A percentile compares a stretch with the other conserved stretches of the same genome.
phyloP scores from a whole-genome alignment of 805 yeast genomes.

The Lipomyces starkeyi region DNA sequence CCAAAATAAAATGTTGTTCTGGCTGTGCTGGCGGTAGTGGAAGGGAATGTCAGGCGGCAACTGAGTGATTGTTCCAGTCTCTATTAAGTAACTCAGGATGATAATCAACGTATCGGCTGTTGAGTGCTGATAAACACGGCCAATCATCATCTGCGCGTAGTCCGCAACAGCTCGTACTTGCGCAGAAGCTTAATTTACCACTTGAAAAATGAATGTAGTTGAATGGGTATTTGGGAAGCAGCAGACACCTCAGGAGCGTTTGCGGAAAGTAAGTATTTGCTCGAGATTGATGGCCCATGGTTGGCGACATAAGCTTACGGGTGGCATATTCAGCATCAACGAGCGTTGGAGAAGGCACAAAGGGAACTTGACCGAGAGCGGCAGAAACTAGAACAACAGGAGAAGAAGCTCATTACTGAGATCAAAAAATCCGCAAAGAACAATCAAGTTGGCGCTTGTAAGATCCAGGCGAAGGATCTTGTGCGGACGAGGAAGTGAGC shows the following conservation, averaged over 20 bases:
- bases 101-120: too few species aligned
- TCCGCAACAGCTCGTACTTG: neutral
- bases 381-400: constrained; percentile 83
- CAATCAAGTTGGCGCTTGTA: constrained; percentile 86
- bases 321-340: constrained; percentile 64
- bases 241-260: constrained; percentile 90
- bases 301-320: neutral
- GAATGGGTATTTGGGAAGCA: constrained; percentile 97
- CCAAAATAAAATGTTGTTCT: too few species aligned
- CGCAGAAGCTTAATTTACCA: neutral
- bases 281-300: neutral
- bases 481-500: constrained; percentile 72
- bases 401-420: constrained; percentile 80
- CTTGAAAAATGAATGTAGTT: constrained; percentile 60
- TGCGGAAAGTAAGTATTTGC: constrained; percentile 60
- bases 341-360: constrained; percentile 92
- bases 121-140: too few species aligned
- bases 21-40: too few species aligned
- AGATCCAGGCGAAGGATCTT: constrained; percentile 92
- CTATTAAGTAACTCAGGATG: too few species aligned
- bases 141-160: neutral
- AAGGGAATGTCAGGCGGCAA: too few species aligned
- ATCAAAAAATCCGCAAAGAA: constrained; percentile 88
- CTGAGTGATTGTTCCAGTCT: too few species aligned
- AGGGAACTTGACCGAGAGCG: constrained; percentile 89